Conservation (phyloP, 2,329 filamentous ascomycete species). For the Monilinia fructicola region DNA sequence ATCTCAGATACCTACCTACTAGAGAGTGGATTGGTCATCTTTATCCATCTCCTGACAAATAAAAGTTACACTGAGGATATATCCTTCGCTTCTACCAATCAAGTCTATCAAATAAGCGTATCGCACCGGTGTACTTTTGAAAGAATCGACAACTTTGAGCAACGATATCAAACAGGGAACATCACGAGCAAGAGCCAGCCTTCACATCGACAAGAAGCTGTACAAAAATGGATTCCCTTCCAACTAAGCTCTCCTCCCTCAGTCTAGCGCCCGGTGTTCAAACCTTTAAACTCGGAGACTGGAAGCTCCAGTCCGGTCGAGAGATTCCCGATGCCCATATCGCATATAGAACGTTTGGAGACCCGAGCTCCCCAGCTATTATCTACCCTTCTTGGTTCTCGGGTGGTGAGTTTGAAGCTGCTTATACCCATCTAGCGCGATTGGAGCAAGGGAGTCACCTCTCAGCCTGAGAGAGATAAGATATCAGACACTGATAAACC, state of each 20-base stretch:
- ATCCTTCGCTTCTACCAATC: background rate
- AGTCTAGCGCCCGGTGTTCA: constrained; percentile 37
- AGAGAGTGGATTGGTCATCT: constrained; percentile 7
- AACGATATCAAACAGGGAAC: too few relatives aligned
- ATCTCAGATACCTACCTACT: too few relatives aligned
- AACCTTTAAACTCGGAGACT: constrained; percentile 62
- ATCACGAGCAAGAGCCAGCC: background rate
- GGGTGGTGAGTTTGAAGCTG: constrained; percentile 47
- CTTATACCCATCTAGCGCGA: background rate
- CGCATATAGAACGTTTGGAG: constrained; percentile 75
- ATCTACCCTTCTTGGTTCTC: constrained; percentile 79
- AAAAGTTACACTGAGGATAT: background rate
- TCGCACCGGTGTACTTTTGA: background rate
- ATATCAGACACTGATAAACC: constrained; percentile 8
- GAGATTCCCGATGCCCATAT: constrained; percentile 64
- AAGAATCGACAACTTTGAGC: background rate
- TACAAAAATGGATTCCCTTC: background rate
- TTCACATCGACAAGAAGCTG: background rate
- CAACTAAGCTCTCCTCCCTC: background rate
- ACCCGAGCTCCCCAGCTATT: constrained; percentile 60
- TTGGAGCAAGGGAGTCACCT: background rate
- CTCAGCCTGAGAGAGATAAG: background rate
- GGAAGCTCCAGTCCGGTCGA: constrained; percentile 64
- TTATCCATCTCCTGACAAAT: background rate
- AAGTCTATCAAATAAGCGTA: background rate